Conservation (phyloP, 805 yeast genomes). For the Zygotorulaspora sp. region DNA sequence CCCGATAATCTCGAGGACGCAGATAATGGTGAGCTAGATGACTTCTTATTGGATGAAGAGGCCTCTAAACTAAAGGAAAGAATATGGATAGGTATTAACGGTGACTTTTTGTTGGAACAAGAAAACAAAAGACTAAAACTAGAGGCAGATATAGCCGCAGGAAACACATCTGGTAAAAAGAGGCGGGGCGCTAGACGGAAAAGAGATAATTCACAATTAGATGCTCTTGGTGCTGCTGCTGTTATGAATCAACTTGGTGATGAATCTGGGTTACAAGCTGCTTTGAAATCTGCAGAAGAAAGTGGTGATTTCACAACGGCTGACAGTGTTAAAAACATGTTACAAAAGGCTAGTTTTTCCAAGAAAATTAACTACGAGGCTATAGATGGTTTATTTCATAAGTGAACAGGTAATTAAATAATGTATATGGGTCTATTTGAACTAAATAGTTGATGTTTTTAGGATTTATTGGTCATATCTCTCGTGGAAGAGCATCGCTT, state of each 20-base stretch:
- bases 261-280: constrained; percentile 38
- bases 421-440: too few relatives aligned
- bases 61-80: constrained; percentile 72
- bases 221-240: constrained; percentile 20
- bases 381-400: constrained; percentile 49
- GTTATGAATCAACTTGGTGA: constrained; percentile 22
- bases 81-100: constrained; percentile 86
- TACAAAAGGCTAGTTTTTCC: constrained; percentile 71
- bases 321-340: constrained; percentile 72
- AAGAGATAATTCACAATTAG: constrained; percentile 19
- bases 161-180: constrained; percentile 58
- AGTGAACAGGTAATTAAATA: too few relatives aligned
- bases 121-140: constrained; percentile 76
- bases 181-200: constrained; percentile 35
- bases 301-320: constrained; percentile 53
- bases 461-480: background rate
- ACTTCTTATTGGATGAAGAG: constrained; percentile 56
- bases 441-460: too few relatives aligned
- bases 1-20: constrained; percentile 66
- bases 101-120: constrained; percentile 78
- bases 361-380: constrained; percentile 88
- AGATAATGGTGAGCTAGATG: constrained; percentile 75
- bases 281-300: constrained; percentile 37
- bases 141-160: constrained; percentile 84
- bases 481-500: background rate